These are phyloP conservation scores for Gaeumannomyces tritici DNA, from an alignment of 2,329 filamentous ascomycete genomes.

Conservation along the genomic window DNA sequence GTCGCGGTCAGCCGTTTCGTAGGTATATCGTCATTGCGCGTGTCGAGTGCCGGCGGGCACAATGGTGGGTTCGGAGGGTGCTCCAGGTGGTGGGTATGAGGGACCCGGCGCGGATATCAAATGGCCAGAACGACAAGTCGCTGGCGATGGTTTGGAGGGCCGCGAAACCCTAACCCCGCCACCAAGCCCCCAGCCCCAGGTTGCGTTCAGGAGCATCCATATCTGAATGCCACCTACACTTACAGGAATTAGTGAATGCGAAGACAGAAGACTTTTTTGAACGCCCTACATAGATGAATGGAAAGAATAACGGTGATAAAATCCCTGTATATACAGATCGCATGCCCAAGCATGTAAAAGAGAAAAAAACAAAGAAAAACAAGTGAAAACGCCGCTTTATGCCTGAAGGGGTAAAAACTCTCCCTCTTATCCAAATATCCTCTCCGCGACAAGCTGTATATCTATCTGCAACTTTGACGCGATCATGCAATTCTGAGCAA, in stretches of 20 bases:
- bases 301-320: not conserved
- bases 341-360: not conserved
- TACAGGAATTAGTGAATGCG: too few relatives aligned
- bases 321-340: not conserved
- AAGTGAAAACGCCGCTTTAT: not conserved
- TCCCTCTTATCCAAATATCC: not conserved
- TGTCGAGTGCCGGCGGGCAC: too few relatives aligned
- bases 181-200: too few relatives aligned
- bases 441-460: not conserved
- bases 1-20: not conserved
- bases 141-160: too few relatives aligned
- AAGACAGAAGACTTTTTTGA: not conserved
- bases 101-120: too few relatives aligned
- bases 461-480: not conserved
- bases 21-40: too few relatives aligned
- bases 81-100: too few relatives aligned
- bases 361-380: not conserved
- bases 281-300: not conserved
- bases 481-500: not conserved
- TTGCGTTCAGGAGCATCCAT: too few relatives aligned
- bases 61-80: too few relatives aligned
- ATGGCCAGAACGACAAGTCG: too few relatives aligned
- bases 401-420: not conserved
- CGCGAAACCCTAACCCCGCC: too few relatives aligned
- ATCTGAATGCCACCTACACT: too few relatives aligned